Evolutionary conservation across 352 stramenopile species (phyloP).

Genomic region (Saprolegnia diclina): DNA sequence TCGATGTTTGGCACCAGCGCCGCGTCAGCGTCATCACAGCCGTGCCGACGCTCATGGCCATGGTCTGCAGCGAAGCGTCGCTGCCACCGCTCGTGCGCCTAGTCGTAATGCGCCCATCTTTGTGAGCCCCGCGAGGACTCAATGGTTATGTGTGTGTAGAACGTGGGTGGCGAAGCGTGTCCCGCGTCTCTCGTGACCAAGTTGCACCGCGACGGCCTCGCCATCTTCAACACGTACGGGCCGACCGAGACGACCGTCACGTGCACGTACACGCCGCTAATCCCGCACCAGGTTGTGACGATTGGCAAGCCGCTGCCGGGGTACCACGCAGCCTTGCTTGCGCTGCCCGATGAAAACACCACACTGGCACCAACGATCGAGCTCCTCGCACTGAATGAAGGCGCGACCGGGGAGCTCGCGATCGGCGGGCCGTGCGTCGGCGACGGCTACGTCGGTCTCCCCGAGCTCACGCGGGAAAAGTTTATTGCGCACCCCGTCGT

Average conservation of each 20-base stretch:
- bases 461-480: constrained; percentile 1
- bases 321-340: neutral
- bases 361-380: neutral
- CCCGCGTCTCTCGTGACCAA: neutral
- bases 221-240: constrained; percentile 10
- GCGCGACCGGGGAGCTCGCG: neutral
- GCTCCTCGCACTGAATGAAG: neutral
- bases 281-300: neutral
- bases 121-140: no score
- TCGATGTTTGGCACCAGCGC: neutral
- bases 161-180: constrained; percentile 10
- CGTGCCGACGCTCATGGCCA: constrained; percentile 14
- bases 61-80: constrained; percentile 6
- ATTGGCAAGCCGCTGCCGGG: constrained; percentile 9
- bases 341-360: neutral
- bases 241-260: constrained; percentile 14
- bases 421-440: constrained; percentile 11
- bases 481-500: neutral
- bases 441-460: constrained; percentile 4
- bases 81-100: neutral
- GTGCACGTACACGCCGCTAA: neutral
- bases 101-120: no score
- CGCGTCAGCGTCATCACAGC: constrained; percentile 13
- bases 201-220: neutral
- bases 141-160: neutral